phyloP scores from a whole-genome alignment of 441 rosid genomes.

The Brassica hybrid region DNA sequence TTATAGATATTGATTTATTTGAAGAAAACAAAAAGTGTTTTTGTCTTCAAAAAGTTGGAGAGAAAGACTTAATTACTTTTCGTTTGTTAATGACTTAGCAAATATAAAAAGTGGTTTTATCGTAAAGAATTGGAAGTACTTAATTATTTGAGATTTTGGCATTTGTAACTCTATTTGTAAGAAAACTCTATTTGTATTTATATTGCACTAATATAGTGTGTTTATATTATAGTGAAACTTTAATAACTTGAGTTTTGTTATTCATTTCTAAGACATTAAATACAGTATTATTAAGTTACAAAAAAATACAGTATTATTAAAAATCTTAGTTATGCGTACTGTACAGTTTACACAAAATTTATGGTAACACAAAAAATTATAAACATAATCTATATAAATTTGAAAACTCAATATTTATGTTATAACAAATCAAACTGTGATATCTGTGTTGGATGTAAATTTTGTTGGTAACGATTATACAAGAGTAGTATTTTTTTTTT shows the following conservation, averaged over 20 bases:
- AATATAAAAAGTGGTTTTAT: not conserved
- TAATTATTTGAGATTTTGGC: not conserved
- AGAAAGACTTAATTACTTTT: not conserved
- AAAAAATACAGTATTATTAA: not conserved
- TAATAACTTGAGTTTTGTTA: not conserved
- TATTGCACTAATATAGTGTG: not conserved
- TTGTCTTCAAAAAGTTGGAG: not conserved
- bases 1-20: not conserved
- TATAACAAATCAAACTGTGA: not conserved
- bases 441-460: not conserved
- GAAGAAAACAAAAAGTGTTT: not conserved
- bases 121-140: not conserved
- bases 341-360: not conserved
- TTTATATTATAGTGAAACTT: not conserved
- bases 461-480: not conserved
- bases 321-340: not conserved
- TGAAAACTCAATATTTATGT: not conserved
- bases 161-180: not conserved
- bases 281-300: not conserved
- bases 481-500: not conserved
- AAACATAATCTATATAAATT: not conserved
- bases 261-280: not conserved
- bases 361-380: not conserved
- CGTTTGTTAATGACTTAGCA: not conserved
- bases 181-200: not conserved